Evolutionary conservation across 192 early-diverging fungal genomes (phyloP), one percentile per base, ranked within the genome.

Genomic region (Allomyces javanicus): DNA sequence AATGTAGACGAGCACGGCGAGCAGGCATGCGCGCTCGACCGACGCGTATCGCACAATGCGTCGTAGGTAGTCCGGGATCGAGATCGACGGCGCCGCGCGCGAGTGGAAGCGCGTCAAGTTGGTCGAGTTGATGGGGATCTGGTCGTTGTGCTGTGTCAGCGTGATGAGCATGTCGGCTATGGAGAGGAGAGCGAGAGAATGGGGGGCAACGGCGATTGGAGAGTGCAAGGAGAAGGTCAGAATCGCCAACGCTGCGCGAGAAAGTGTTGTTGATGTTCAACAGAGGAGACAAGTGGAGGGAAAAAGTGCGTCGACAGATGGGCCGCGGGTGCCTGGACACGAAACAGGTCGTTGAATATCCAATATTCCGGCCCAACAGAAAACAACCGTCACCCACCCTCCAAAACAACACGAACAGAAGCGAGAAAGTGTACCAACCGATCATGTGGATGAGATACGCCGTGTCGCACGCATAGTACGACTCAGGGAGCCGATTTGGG

Each of bases 31-130:
- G 19, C 85, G 81, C 72, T 99, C 94, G 21, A 96, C 72, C 45
- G 88, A 85, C 44, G 92, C 91, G 73, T 93, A 97, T 73, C 88
- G 91, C 65, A 93, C 82, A 61, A 97, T 89, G 25, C 96, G 85
- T 40, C 81, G 75, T 66, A 99, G 74, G 71, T 99, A 99, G 65
- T 97, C 96, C 67, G 69, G 67, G 10, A 99, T 81, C 22, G 84
- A 81, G 65, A 99, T 97, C 65, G 79, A 76, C 23, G 96, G 94
- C 25, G 89, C 81, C 10, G 89, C 89, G 61, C 96, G 85, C 23
- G 91, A 94, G 70, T 99, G 96, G 70, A 99, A 99, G 44, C 94
- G 87, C 0, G 96, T 95, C 23, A 95, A 78, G 62, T 86, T 81
- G 63, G 73, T 64, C 7, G 68, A 63, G 0, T 81, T 79, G 10